Base-by-base conservation (phyloP, 148 eudicot genomes). In the Spergularia bocconei region DNA sequence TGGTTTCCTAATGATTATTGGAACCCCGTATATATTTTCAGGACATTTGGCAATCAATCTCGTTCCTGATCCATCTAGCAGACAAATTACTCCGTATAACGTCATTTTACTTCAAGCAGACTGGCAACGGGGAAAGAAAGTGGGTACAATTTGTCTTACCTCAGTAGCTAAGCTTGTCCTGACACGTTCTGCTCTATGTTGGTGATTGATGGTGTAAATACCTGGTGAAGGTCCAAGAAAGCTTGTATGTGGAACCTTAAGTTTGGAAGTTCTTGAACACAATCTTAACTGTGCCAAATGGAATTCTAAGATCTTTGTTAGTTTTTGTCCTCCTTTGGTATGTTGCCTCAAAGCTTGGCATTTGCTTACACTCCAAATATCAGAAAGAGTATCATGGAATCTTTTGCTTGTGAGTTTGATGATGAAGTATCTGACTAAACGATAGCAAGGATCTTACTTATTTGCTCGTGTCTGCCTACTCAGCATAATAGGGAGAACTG, bases 41-140 rank as follows among this genome's bases (percentile, higher is more conserved):
- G 98, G 93, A 87, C 76, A 75, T 87, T 72, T 94, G 97, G 97
- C 89, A 78, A 70, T 77, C 83, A 17, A 75, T 95, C 54, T 85
- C 91, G 82, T 77, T 89, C 63, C 83, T 95, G 48, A 70, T 95
- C 78, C 98, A 95, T 87, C 98, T 93, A 20, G 60, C 88, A 29
- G 36, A 29, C 36, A 3, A 29, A 29, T 29, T 29, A 29, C 36
- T 29, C 36, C 36, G 2, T 29, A 29, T 29, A 0, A 29, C 36
- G 36, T 29, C 91, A 13, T 62, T 79, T 23, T 95, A 89, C 85
- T 95, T 89, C 66, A 76, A 73, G 66, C 84, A 80, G 70, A 78
- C 78, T 79, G 82, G 77, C 60, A 79, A 73, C 38, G 67, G 68
- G 52, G 86, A 80, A 23, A 59, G 79, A 58, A 77, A 81, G 75